Evolutionary conservation across 495 filamentous ascomycete genomes (phyloP).

Genomic region (Hypoxylon rickii): DNA sequence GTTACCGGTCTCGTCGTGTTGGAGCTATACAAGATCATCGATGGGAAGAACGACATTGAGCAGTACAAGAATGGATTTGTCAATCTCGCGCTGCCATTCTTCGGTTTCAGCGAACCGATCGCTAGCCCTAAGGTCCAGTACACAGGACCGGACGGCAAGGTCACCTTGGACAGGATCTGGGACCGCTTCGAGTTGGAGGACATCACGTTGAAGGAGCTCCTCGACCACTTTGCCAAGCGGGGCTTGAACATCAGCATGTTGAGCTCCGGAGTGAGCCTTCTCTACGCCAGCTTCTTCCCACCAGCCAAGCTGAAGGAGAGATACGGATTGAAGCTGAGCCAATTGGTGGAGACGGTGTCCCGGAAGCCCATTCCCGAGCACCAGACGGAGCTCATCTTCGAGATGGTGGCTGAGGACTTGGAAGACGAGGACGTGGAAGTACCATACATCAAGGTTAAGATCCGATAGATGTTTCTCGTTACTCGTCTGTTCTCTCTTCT

Average conservation of each 20-base stretch:
- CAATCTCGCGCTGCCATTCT: slow-evolving; percentile 95
- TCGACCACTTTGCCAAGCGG: slow-evolving; percentile 76
- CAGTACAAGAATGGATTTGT: slow-evolving; percentile 99
- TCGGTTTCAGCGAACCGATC: slow-evolving; percentile 97
- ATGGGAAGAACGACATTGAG: slow-evolving; percentile 92
- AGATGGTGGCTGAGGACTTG: slow-evolving; percentile 89
- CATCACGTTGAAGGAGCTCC: slow-evolving; percentile 80
- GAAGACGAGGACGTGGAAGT: slow-evolving; percentile 95
- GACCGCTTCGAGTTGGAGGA: slow-evolving; percentile 93
- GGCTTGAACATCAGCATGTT: slow-evolving; percentile 90
- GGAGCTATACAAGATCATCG: slow-evolving; percentile 95
- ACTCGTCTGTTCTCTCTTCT: slow-evolving; percentile 4
- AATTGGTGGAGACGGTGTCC: slow-evolving; percentile 84
- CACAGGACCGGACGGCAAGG: slow-evolving; percentile 71
- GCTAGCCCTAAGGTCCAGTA: slow-evolving; percentile 91
- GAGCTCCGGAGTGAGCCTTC: slow-evolving; percentile 90
- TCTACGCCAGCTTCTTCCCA: slow-evolving; percentile 98
- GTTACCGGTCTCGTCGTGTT: slow-evolving; percentile 92
- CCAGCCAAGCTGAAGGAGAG: slow-evolving; percentile 82
- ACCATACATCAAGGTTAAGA: slow-evolving; percentile 92
- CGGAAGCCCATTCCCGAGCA: slow-evolving; percentile 90
- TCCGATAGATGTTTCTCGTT: slow-evolving; percentile 32
- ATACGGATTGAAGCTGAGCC: slow-evolving; percentile 65
- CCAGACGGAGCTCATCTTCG: slow-evolving; percentile 94
- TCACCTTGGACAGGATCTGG: slow-evolving; percentile 94